Conservation (phyloP, 768 basidiomycete species). For the Termitomyces sp. region DNA sequence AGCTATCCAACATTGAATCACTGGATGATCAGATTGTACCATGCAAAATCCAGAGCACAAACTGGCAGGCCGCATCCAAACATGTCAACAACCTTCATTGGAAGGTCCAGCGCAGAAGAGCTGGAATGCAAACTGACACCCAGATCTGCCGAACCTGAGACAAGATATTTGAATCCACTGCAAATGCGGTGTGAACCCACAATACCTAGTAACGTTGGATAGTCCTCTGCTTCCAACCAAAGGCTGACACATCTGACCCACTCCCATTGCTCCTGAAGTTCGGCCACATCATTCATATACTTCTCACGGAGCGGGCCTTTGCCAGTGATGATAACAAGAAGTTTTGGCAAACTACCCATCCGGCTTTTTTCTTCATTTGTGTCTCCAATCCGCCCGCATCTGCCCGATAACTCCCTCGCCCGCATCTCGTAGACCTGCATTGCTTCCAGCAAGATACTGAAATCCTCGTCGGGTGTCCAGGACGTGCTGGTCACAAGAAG, state of each 20-base stretch:
- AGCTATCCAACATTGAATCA: not conserved
- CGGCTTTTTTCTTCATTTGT: not conserved
- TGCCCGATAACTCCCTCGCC: conserved; percentile 27
- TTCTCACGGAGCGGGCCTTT: conserved; percentile 72
- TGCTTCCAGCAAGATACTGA: conserved; percentile 74
- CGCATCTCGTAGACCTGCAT: conserved; percentile 63
- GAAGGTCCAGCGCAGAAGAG: conserved; percentile 86
- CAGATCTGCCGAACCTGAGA: conserved; percentile 84
- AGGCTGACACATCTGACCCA: conserved; percentile 75
- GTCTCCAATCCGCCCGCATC: not conserved
- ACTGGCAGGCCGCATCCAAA: conserved; percentile 96
- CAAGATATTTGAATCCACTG: not conserved
- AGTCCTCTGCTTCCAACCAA: conserved; percentile 89
- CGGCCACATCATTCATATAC: conserved; percentile 69
- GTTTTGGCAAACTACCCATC: conserved; percentile 50
- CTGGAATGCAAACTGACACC: conserved; percentile 90
- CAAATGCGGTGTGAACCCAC: conserved; percentile 1
- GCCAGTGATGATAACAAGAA: conserved; percentile 85
- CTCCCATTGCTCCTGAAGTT: conserved; percentile 62
- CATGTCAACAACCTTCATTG: conserved; percentile 99
- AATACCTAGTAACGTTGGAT: conserved; percentile 81
- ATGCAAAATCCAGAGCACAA: conserved; percentile 80
- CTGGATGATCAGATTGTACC: conserved; percentile 40
- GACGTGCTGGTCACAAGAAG: conserved; percentile 89
- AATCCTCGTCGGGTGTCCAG: conserved; percentile 98